Conservation (phyloP, 106 monocot species). For the Narthecium ossifragum region DNA sequence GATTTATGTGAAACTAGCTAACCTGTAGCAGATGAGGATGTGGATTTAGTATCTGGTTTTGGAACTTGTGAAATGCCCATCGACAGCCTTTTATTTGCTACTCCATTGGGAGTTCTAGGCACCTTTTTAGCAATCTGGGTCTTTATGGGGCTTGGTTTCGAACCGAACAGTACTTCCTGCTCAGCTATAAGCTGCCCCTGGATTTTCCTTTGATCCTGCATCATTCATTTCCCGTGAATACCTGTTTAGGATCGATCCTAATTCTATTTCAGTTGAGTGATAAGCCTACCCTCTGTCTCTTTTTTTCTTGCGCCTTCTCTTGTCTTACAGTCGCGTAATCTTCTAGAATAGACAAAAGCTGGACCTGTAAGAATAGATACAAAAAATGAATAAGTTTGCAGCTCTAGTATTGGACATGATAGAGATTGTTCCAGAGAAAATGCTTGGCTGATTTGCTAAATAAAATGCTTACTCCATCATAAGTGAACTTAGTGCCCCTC, state of each 20-base stretch:
- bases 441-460: neutral
- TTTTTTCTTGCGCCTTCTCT: constrained; percentile 76
- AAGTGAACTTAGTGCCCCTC: constrained; percentile 51
- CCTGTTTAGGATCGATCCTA: neutral
- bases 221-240: neutral
- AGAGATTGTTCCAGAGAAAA: neutral
- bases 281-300: constrained; percentile 46
- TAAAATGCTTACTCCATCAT: constrained; percentile 60
- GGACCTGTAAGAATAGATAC: constrained; percentile 27
- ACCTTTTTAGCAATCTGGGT: constrained; percentile 18
- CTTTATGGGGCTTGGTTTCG: constrained; percentile 28
- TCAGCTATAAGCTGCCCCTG: constrained; percentile 45
- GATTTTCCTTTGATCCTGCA: constrained; percentile 60
- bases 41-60: constrained; percentile 6
- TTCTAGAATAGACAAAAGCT: constrained; percentile 68
- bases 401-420: neutral
- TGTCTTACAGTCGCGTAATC: constrained; percentile 50
- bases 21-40: neutral
- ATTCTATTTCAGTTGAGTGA: neutral
- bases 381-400: neutral
- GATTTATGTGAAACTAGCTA: neutral
- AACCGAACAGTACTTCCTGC: constrained; percentile 29
- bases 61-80: constrained; percentile 10
- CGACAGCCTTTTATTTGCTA: constrained; percentile 13
- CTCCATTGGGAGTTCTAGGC: constrained; percentile 7